Evolutionary conservation across 2,329 filamentous ascomycete species (phyloP).

Genomic region (Monosporascus sp.): DNA sequence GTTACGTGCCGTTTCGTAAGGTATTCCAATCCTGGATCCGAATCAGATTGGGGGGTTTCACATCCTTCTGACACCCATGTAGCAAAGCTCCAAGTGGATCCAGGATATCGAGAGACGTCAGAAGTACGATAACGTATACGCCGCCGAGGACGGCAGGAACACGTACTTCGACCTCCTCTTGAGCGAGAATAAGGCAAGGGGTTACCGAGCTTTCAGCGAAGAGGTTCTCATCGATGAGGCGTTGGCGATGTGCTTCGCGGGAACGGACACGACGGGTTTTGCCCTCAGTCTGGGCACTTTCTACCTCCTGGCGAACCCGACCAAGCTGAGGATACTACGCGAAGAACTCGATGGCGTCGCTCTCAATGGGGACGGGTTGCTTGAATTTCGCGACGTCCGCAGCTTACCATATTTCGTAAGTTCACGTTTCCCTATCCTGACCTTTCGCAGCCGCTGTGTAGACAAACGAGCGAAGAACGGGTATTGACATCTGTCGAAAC

Average conservation of each 20-base stretch:
- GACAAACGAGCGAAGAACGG: too few species aligned
- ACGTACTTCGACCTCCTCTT: slow-evolving; percentile 9
- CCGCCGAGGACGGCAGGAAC: slow-evolving; percentile 1
- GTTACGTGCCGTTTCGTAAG: slow-evolving; percentile 6
- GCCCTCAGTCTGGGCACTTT: neutral
- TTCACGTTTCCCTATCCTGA: neutral
- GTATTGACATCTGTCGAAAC: neutral
- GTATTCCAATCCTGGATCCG: neutral
- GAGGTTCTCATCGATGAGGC: neutral
- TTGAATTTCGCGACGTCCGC: neutral
- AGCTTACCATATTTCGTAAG: neutral
- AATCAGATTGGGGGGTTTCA: neutral
- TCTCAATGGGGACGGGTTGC: neutral
- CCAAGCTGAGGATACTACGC: neutral
- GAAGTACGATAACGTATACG: slow-evolving; percentile 2
- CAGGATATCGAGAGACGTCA: slow-evolving; percentile 3
- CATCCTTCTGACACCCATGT: neutral
- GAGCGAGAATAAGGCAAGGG: neutral
- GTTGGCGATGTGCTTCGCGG: neutral
- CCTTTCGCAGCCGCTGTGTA: too few species aligned
- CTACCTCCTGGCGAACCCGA: neutral
- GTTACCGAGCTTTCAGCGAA: neutral
- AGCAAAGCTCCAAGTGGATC: slow-evolving; percentile 9
- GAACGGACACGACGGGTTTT: neutral
- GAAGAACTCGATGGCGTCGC: neutral